Percentiles rank a stretch among this genome's conserved stretches.
Conservation (phyloP, 805 yeast species). For the Teunomyces aglyptinius region DNA sequence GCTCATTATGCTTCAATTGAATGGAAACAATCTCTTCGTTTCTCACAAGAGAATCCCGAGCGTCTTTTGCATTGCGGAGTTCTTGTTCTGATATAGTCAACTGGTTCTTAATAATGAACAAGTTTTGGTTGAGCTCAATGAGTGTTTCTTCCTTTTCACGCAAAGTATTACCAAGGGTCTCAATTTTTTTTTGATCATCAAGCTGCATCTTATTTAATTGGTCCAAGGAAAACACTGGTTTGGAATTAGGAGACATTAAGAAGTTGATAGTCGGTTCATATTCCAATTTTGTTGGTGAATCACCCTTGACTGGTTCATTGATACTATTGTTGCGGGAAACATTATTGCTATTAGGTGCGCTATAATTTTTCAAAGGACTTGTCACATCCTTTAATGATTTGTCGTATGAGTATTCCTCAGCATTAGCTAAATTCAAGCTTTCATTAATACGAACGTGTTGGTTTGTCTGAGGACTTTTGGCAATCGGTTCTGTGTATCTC, state of each 20-base stretch:
- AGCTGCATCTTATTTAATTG: constrained; percentile 26
- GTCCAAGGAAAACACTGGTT: constrained; percentile 29
- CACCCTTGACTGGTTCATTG: constrained; percentile 8
- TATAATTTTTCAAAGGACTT: constrained; percentile 24
- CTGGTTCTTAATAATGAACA: constrained; percentile 3
- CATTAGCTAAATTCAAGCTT: constrained; percentile 13
- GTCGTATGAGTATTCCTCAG: constrained; percentile 8
- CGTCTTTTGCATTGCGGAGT: constrained; percentile 4
- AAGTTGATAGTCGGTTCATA: constrained; percentile 32
- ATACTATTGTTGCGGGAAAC: neutral
- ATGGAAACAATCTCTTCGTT: constrained; percentile 13
- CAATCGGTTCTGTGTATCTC: constrained; percentile 29
- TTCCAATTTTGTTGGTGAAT: constrained; percentile 9
- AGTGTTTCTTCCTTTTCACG: constrained; percentile 6
- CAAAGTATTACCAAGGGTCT: constrained; percentile 7
- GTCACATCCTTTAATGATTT: constrained; percentile 17
- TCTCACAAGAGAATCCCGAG: constrained; percentile 6
- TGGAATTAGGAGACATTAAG: constrained; percentile 31
- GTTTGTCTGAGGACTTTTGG: constrained; percentile 27
- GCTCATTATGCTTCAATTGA: constrained; percentile 26
- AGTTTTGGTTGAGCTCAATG: constrained; percentile 1
- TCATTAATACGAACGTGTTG: constrained; percentile 23
- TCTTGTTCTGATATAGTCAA: constrained; percentile 7
- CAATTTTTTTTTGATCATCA: constrained; percentile 12
- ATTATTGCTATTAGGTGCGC: neutral